Percentiles rank a stretch among this genome's conserved stretches.
Conservation (phyloP, 1,284 basidiomycete species). For the Ceratobasidium sp. region DNA sequence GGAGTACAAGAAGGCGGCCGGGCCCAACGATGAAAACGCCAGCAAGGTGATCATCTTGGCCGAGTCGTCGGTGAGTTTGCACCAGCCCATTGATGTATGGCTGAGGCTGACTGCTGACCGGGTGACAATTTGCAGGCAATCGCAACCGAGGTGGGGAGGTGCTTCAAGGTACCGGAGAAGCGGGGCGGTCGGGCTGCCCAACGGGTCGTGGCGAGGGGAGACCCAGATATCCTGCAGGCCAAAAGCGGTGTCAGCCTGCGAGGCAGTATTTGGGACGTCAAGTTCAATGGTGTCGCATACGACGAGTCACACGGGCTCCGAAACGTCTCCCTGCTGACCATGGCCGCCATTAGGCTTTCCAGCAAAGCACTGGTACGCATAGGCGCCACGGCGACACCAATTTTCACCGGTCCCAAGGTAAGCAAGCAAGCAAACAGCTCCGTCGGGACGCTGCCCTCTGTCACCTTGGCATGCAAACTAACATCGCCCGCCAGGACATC, state of each 20-base stretch:
- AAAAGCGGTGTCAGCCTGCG: not conserved
- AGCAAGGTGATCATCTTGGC: conserved; percentile 7
- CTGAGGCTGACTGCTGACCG: not conserved
- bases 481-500: not conserved
- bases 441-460: too few species aligned
- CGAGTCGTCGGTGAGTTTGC: not conserved
- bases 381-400: conserved; percentile 8
- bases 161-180: not conserved
- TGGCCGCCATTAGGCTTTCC: not conserved
- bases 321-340: not conserved
- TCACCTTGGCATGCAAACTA: not conserved
- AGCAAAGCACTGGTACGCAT: not conserved
- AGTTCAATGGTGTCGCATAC: not conserved
- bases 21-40: not conserved
- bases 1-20: not conserved
- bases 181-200: not conserved
- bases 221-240: not conserved
- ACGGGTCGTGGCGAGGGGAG: not conserved
- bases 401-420: conserved; percentile 31
- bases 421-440: too few species aligned
- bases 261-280: not conserved
- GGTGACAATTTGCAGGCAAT: not conserved
- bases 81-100: not conserved
- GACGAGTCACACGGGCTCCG: conserved; percentile 25
- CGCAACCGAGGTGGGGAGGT: not conserved